These are phyloP conservation scores for Hepatocystis sp. DNA, from an alignment of 169 alveolate genomes.

Conservation along the genomic window DNA sequence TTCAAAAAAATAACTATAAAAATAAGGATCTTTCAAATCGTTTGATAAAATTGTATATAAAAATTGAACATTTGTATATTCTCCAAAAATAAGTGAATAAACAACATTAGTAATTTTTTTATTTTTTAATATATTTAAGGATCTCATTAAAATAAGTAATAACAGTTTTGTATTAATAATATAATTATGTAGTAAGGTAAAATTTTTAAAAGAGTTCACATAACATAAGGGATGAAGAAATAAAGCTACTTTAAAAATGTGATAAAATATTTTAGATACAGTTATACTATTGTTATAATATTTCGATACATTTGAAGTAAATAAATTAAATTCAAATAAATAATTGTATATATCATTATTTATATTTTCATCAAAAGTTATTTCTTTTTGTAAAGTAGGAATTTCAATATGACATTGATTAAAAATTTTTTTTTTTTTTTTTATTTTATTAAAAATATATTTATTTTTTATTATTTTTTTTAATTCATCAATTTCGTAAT, in stretches of 20 bases:
- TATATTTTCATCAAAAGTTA: conserved; percentile 51
- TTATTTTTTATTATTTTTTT: conserved; percentile 8
- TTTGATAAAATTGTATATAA: conserved; percentile 31
- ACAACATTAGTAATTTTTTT: conserved; percentile 33
- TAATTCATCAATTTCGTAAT: conserved; percentile 12
- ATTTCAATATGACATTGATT: conserved; percentile 22
- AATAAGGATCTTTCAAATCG: conserved; percentile 68
- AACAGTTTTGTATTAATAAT: conserved; percentile 38
- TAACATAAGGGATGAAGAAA: conserved; percentile 60
- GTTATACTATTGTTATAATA: conserved; percentile 11
- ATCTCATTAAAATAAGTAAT: conserved; percentile 41
- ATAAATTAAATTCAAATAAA: conserved; percentile 35
- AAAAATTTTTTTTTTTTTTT: conserved; percentile 4
- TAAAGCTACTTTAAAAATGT: conserved; percentile 32
- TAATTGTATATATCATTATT: conserved; percentile 47
- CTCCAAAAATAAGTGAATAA: conserved; percentile 57
- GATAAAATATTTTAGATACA: conserved; percentile 9
- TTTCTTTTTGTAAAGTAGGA: conserved; percentile 42
- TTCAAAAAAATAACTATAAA: conserved; percentile 47
- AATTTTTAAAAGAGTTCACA: conserved; percentile 49
- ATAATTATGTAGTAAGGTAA: conserved; percentile 33
- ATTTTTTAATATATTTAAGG: conserved; percentile 40
- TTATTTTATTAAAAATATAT: conserved; percentile 1
- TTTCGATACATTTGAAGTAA: conserved; percentile 13
- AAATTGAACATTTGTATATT: conserved; percentile 19